Evolutionary conservation across 352 stramenopile species (phyloP).

Genomic region (Globisporangium middletonii): DNA sequence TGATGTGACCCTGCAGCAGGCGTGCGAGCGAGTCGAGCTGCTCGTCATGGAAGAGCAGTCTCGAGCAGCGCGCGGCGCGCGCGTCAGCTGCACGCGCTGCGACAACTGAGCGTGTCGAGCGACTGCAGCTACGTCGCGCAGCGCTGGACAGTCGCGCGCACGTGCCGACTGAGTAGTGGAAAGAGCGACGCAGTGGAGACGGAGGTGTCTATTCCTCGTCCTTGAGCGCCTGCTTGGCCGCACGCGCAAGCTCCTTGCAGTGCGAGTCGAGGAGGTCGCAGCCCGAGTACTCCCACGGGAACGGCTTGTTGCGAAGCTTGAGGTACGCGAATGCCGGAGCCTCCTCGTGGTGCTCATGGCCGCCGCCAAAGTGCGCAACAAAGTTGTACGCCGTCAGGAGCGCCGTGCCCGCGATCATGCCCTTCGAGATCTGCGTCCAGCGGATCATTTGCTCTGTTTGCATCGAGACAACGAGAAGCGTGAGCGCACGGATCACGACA

Average conservation of each 20-base stretch:
- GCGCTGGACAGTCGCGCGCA: too few relatives aligned
- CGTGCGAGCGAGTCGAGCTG: too few relatives aligned
- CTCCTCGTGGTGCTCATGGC: constrained; percentile 63
- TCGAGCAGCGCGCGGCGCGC: too few relatives aligned
- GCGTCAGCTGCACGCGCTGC: too few relatives aligned
- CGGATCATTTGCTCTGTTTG: constrained; percentile 74
- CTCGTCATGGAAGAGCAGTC: too few relatives aligned
- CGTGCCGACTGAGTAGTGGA: too few relatives aligned
- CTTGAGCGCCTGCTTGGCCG: constrained; percentile 64
- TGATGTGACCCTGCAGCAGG: too few relatives aligned
- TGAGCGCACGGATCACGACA: neutral
- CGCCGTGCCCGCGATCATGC: constrained; percentile 62
- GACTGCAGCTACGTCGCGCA: too few relatives aligned
- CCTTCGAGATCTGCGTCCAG: constrained; percentile 84
- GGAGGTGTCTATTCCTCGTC: constrained; percentile 11
- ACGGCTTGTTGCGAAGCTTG: constrained; percentile 86
- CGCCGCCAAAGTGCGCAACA: constrained; percentile 29
- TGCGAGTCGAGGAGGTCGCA: constrained; percentile 77
- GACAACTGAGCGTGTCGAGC: too few relatives aligned
- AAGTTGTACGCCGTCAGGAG: constrained; percentile 56
- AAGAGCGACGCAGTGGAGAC: neutral
- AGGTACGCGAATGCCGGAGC: constrained; percentile 70
- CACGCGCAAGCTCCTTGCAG: constrained; percentile 61
- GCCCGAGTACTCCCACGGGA: constrained; percentile 72
- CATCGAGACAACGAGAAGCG: neutral